Evolutionary conservation across 1,284 basidiomycete species (phyloP), one percentile per base, ranked within the genome.

Genomic region (Grifola frondosa): DNA sequence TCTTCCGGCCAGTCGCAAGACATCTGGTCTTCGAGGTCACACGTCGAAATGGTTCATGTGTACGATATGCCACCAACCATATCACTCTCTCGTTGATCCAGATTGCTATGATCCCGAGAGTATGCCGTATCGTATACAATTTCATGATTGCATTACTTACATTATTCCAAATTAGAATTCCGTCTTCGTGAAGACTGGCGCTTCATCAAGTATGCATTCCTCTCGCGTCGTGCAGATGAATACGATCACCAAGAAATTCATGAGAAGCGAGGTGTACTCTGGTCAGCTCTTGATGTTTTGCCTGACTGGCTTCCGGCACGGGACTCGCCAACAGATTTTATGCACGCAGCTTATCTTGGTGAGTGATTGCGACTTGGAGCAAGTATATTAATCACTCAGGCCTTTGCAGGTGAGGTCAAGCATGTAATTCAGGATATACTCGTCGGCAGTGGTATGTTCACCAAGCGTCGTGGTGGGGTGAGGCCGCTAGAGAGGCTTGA

Each of bases 371-470:
- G 4, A 23, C 30, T 57, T 12, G 13, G 8, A 11, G 19, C 28
- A 5, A 12, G 13, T 37, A 13, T 4, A 23, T 6, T 20, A 13
- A 17, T 30, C 17, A 30, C 19, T 26, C 22, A 32, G 24, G 12
- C 22, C 8, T 8, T 19, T 10, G 52, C 23, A 52, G 53, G 38
- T 6, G 31, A 54, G 19, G 41, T 53, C 5, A 55, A 58, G 29
- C 58, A 62, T 44, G 22, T 57, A 4, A 33, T 47, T n/a, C 50
- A 50, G 21, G 46, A 46, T 10, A 59, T 62, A 12, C 36, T 60
- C 3, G 32, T 44, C 32, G 50, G 39, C 3, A 49, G 45, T 15
- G 51, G 56, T 0, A 52, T 62, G 54, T 47, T 62, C 40, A 48
- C 47, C 21, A 15, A 35, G 24, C 34, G 40, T 11, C 29, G 28